Base-by-base conservation (phyloP, 129 eudicot genomes). In the Sambucus nigra region DNA sequence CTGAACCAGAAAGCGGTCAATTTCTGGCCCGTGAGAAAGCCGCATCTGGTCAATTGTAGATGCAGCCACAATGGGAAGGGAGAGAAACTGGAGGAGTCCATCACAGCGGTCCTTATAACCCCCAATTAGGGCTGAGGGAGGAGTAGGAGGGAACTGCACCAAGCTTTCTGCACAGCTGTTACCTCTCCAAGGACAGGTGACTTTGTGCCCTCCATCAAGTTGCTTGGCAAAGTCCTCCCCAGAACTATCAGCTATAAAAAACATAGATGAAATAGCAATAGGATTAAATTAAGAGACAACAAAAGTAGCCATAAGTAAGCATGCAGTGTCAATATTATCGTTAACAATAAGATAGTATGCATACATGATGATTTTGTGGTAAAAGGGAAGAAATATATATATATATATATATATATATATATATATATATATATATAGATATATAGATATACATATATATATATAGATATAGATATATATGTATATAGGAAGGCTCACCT, bases 81-180 rank as follows among this genome's bases (percentile, higher is more conserved):
- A 76, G 26, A 70, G 68, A 64, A 91, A 91, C 70, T 91, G 98
- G 32, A 91, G 78, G 16, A 91, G 79, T 53, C 98, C 98, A 72
- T 91, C 98, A 74, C 94, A 91, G 23, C 98, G 87, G 66, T 91
- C 98, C 69, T 85, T 91, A 61, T 78, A 91, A 56, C 98, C 89
- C 2, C 95, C 98, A 53, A 91, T 73, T 16, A 91, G 72, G 12
- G 98, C 98, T 49, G 95, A 74, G 51, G 95, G 94, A 32, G 98
- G 98, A 64, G 98, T 79, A 40, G 95, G 95, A 66, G 94, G 98
- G 60, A 85, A 91, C 75, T 91, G 95, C 51, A 91, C 95, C 72
- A 91, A 71, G 63, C 95, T 91, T 73, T 91, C 98, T 22, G 93
- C 86, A 63, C 95, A 85, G 61, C 76, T 79, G 62, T 91, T 91